Conservation (phyloP, 768 basidiomycete genomes). For the Podaxis sp. region DNA sequence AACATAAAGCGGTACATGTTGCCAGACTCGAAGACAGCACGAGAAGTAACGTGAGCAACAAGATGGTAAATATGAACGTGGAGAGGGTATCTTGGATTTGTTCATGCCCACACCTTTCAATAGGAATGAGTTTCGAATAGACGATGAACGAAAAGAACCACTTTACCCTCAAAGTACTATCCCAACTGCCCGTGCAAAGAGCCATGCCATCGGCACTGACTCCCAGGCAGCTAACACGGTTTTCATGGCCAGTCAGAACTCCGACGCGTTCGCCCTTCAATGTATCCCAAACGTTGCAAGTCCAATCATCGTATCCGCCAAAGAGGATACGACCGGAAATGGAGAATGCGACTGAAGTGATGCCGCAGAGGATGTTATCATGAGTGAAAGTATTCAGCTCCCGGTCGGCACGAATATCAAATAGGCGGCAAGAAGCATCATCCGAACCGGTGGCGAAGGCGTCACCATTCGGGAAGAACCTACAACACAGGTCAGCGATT, state of each 20-base stretch:
- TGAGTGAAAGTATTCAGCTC: slow-evolving; percentile 97
- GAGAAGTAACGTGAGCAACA: slow-evolving; percentile 5
- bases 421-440: slow-evolving; percentile 96
- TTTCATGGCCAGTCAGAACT: slow-evolving; percentile 96
- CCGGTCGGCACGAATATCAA: slow-evolving; percentile 96
- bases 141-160: slow-evolving; percentile 1
- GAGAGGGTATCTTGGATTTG: slow-evolving; percentile 6
- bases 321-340: slow-evolving; percentile 96
- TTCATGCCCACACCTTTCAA: slow-evolving; percentile 80
- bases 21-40: slow-evolving; percentile 19
- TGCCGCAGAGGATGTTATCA: slow-evolving; percentile 98
- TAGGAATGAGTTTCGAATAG: slow-evolving; percentile 9
- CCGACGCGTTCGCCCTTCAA: slow-evolving; percentile 98
- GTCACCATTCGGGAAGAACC: slow-evolving; percentile 99
- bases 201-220: slow-evolving; percentile 98
- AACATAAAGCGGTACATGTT: slow-evolving; percentile 41
- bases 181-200: slow-evolving; percentile 98
- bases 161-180: slow-evolving; percentile 90
- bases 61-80: not conserved
- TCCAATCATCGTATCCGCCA: slow-evolving; percentile 99
- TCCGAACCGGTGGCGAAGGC: slow-evolving; percentile 99
- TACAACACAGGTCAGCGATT: slow-evolving; percentile 27
- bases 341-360: slow-evolving; percentile 98
- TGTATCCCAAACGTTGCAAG: slow-evolving; percentile 99
- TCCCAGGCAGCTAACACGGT: slow-evolving; percentile 94